A percentile compares a stretch with the other conserved stretches of the same genome.
These are phyloP conservation scores for Tephrocybe sp. DNA, from an alignment of 768 basidiomycete genomes.

Conservation along the genomic window DNA sequence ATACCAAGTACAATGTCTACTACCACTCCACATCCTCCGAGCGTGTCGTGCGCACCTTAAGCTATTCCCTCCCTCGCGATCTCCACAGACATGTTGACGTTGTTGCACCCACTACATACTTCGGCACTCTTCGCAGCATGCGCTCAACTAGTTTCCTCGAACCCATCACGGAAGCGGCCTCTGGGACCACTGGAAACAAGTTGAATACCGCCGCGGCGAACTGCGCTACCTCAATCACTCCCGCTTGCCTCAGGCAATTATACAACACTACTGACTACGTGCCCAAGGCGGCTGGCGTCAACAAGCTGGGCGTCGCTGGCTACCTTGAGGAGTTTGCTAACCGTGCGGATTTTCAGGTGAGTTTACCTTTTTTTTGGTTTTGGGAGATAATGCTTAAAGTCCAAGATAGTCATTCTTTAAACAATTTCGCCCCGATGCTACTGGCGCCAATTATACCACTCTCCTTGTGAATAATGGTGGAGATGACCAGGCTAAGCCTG, in stretches of 20 bases:
- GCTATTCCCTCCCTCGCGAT: conserved; percentile 55
- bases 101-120: conserved; percentile 64
- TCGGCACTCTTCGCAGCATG: conserved; percentile 54
- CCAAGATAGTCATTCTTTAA: conserved; percentile 47
- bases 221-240: conserved; percentile 49
- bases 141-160: conserved; percentile 51
- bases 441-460: conserved; percentile 41
- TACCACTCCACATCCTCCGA: conserved; percentile 46
- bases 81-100: conserved; percentile 55
- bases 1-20: conserved; percentile 56
- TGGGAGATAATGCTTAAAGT: neutral
- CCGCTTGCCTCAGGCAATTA: conserved; percentile 53
- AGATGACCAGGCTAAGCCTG: conserved; percentile 52
- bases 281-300: conserved; percentile 39
- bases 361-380: neutral
- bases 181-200: conserved; percentile 34
- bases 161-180: conserved; percentile 29
- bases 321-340: conserved; percentile 60
- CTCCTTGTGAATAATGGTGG: conserved; percentile 50
- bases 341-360: conserved; percentile 50
- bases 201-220: conserved; percentile 34
- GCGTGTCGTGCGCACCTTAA: conserved; percentile 52
- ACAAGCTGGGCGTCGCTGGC: conserved; percentile 58
- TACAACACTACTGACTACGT: conserved; percentile 50
- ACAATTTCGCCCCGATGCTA: conserved; percentile 44